Conservation (phyloP, 2,329 filamentous ascomycete species). For the Ophiosphaerella narmari region DNA sequence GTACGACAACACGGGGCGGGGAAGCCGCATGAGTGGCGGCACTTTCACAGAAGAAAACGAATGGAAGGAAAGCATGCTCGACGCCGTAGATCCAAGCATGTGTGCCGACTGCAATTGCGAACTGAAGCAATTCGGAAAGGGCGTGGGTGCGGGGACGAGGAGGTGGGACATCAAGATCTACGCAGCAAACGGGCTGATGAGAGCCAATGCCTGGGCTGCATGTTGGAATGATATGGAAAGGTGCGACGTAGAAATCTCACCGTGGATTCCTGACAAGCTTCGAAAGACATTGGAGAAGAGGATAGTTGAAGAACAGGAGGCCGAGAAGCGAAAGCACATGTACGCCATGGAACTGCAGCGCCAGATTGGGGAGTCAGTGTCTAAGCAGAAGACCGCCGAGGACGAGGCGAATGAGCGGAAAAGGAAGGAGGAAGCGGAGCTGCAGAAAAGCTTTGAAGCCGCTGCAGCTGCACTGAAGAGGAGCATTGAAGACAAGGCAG, state of each 20-base stretch:
- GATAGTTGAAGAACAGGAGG: slow-evolving; percentile 49
- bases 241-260: slow-evolving; percentile 90
- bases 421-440: slow-evolving; percentile 29
- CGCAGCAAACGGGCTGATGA: slow-evolving; percentile 93
- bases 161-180: slow-evolving; percentile 85
- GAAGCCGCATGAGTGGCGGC: slow-evolving; percentile 42
- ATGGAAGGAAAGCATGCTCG: slow-evolving; percentile 17
- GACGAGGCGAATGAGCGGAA: slow-evolving; percentile 32
- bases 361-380: slow-evolving; percentile 39
- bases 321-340: slow-evolving; percentile 31
- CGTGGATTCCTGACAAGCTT: slow-evolving; percentile 66
- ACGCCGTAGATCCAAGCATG: slow-evolving; percentile 42
- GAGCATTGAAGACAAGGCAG: slow-evolving; percentile 34
- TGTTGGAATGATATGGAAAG: slow-evolving; percentile 98
- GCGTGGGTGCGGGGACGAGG: slow-evolving; percentile 50
- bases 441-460: slow-evolving; percentile 32
- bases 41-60: slow-evolving; percentile 41
- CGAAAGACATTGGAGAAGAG: slow-evolving; percentile 64
- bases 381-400: slow-evolving; percentile 31
- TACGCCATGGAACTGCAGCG: slow-evolving; percentile 39
- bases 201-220: slow-evolving; percentile 85
- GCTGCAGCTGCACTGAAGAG: slow-evolving; percentile 30
- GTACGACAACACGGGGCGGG: slow-evolving; percentile 37
- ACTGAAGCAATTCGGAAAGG: slow-evolving; percentile 43
- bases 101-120: slow-evolving; percentile 56